Evolutionary conservation across 2,329 filamentous ascomycete genomes (phyloP), one percentile per base, ranked within the genome.

Genomic region (Pestalotiopsis fici): DNA sequence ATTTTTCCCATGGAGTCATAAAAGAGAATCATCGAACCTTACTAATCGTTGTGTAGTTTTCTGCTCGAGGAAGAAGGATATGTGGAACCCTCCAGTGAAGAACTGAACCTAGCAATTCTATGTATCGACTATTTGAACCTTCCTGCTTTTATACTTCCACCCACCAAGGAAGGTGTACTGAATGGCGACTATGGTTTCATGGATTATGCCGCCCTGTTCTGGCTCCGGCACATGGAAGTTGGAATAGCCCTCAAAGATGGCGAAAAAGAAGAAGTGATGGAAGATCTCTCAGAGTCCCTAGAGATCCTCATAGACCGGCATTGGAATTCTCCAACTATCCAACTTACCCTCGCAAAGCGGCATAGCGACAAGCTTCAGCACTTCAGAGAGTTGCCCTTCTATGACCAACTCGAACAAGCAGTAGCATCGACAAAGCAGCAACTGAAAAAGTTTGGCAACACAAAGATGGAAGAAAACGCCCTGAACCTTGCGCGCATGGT

Each of bases 21-120:
- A 1, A 2, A 56, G 54, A 12, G 15, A 12, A 5, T 27, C 9
- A 11, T 56, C 23, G 25, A n/a, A 23, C 2, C 7, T 13, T 3
- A 3, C 4, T 56, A 56, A 56, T 9, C n/a, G 7, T 18, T 12
- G 54, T 9, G 3, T 28, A 56, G 21, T 21, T 56, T 56, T 28
- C 21, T 56, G 6, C 23, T 56, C 4, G 54, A 56, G 11, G 54
- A 56, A 56, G 54, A 56, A 56, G 27, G 27, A 4, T 6, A 25
- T 21, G 54, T 56, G 13, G 27, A 0, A 13, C 54, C 54, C 65
- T 62, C 63, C 75, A 80, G 72, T 67, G 72, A 25, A 62, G 35
- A 59, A 25, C 61, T 73, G 2, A 69, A 67, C 15, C 56, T 73
- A 27, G 50, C 59, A 18, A 65, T n/a, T 9, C 65, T 68, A 13